A percentile compares a stretch with the other conserved stretches of the same genome.
phyloP scores from a whole-genome alignment of 148 eudicot species.

The Mesembryanthemum crystallinum region DNA sequence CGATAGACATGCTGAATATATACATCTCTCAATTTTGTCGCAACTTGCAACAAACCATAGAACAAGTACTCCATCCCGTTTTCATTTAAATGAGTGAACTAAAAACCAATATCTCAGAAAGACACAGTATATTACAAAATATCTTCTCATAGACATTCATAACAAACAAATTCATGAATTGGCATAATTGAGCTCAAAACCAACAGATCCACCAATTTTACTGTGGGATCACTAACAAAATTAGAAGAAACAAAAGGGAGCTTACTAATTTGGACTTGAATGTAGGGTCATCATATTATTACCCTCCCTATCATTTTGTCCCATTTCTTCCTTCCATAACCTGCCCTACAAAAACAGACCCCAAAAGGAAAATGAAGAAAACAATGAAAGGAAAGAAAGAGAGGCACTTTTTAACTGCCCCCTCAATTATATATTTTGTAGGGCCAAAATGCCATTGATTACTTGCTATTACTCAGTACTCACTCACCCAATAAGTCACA shows the following conservation, averaged over 20 bases:
- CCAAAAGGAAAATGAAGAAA: not conserved
- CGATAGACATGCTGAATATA: too few species aligned
- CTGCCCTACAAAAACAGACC: not conserved
- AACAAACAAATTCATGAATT: too few species aligned
- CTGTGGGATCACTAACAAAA: not conserved
- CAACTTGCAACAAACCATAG: too few species aligned
- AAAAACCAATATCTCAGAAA: too few species aligned
- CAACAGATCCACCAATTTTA: not conserved
- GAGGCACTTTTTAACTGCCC: constrained; percentile 21
- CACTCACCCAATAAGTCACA: constrained; percentile 7
- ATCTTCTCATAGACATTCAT: too few species aligned
- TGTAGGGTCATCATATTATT: not conserved
- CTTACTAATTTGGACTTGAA: not conserved
- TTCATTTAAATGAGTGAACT: too few species aligned
- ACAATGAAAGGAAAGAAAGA: too few species aligned
- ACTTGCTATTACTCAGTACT: not conserved
- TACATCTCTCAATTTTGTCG: too few species aligned
- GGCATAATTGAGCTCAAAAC: too few species aligned
- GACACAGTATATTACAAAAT: too few species aligned
- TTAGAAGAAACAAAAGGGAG: not conserved
- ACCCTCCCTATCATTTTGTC: too few species aligned
- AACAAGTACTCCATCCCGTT: too few species aligned
- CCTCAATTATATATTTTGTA: not conserved
- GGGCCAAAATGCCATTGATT: constrained; percentile 14
- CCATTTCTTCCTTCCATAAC: not conserved